Conservation (phyloP, 169 alveolate species). For the Plasmodium falciparum region DNA sequence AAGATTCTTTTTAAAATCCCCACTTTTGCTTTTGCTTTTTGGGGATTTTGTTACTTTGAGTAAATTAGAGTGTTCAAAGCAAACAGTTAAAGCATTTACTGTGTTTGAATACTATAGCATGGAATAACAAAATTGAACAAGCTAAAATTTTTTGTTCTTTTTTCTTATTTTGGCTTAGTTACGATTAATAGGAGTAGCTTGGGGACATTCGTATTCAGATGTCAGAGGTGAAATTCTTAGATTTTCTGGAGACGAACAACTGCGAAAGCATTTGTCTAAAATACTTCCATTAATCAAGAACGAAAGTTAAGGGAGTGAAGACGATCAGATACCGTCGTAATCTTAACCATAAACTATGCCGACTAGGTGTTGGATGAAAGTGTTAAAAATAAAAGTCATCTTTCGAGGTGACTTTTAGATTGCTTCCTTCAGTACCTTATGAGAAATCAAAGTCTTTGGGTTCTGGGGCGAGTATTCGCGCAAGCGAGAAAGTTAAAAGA, state of each 20-base stretch:
- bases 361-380: conserved; percentile 84
- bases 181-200: conserved; percentile 91
- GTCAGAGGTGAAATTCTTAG: conserved; percentile 95
- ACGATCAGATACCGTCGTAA: conserved; percentile 95
- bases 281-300: conserved; percentile 93
- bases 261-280: conserved; percentile 95
- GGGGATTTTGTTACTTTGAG: conserved; percentile 83
- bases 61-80: conserved; percentile 94
- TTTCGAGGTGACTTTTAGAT: conserved; percentile 83
- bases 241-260: conserved; percentile 92
- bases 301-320: conserved; percentile 94
- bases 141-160: conserved; percentile 37
- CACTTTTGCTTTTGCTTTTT: neutral
- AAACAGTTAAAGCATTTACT: conserved; percentile 80
- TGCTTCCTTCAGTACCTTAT: conserved; percentile 90
- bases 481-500: conserved; percentile 96
- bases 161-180: conserved; percentile 82
- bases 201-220: conserved; percentile 94
- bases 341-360: conserved; percentile 94
- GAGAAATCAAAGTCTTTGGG: conserved; percentile 94
- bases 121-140: conserved; percentile 87
- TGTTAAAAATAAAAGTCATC: conserved; percentile 66
- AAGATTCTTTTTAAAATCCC: conserved; percentile 26
- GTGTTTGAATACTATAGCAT: conserved; percentile 87
- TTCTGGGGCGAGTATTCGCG: conserved; percentile 97